Conservation (phyloP, 192 early-diverging fungal genomes). For the Chytriomyces sp. region DNA sequence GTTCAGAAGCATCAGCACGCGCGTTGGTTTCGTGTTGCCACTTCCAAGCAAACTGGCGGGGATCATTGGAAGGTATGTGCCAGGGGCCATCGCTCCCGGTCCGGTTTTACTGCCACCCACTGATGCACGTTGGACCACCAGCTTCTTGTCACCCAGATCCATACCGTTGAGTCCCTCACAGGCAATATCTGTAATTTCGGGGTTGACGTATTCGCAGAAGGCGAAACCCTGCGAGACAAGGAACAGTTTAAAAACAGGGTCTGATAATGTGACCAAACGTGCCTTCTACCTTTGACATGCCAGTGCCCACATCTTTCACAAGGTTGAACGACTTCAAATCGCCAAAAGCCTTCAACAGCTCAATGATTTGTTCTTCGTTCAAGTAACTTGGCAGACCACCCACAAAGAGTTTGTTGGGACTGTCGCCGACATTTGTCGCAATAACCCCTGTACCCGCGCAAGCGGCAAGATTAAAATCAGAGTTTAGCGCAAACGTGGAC, state of each 20-base stretch:
- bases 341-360: constrained; percentile 92
- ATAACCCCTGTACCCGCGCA: constrained; percentile 59
- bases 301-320: constrained; percentile 80
- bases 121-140: constrained; percentile 93
- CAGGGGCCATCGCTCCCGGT: constrained; percentile 37
- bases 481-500: neutral
- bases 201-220: constrained; percentile 94
- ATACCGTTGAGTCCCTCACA: constrained; percentile 95
- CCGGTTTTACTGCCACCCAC: constrained; percentile 72
- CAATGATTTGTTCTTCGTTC: constrained; percentile 91
- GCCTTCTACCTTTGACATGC: constrained; percentile 71
- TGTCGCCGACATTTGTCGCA: constrained; percentile 90
- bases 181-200: constrained; percentile 86
- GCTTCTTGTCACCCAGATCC: constrained; percentile 89
- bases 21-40: constrained; percentile 71
- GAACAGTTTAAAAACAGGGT: constrained; percentile 6
- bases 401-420: constrained; percentile 92
- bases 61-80: constrained; percentile 51
- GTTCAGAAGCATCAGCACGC: constrained; percentile 88
- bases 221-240: constrained; percentile 77
- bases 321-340: constrained; percentile 90
- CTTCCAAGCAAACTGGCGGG: constrained; percentile 50
- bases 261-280: neutral
- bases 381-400: constrained; percentile 89
- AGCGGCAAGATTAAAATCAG: constrained; percentile 13